These are phyloP conservation scores for Talaromyces adpressus DNA, from an alignment of 495 filamentous ascomycete genomes.

Conservation along the genomic window DNA sequence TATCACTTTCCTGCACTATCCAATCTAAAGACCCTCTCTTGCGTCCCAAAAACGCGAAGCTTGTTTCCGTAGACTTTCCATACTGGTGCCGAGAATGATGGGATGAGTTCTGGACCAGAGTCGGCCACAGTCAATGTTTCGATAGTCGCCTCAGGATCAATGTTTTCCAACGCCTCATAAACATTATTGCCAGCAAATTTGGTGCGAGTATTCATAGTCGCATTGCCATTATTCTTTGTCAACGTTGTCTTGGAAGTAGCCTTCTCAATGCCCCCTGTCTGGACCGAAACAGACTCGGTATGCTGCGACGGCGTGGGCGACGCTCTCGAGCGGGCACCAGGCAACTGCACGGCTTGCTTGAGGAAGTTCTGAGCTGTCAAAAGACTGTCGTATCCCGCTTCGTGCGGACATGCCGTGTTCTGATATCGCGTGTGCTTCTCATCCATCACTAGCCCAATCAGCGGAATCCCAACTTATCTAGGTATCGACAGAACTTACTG, in stretches of 20 bases:
- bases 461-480: neutral
- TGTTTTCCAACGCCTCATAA: neutral
- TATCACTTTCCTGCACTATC: neutral
- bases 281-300: neutral
- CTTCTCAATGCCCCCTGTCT: neutral
- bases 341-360: constrained; percentile 50
- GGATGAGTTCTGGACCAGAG: constrained; percentile 31
- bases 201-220: neutral
- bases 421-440: constrained; percentile 42
- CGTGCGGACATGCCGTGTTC: constrained; percentile 39
- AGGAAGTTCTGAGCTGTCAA: constrained; percentile 61
- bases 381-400: constrained; percentile 70
- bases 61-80: constrained; percentile 60
- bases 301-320: neutral
- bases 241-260: neutral
- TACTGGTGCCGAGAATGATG: constrained; percentile 42
- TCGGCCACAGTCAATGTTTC: constrained; percentile 1
- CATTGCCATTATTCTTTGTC: neutral
- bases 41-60: constrained; percentile 57
- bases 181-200: constrained; percentile 2
- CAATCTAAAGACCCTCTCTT: constrained; percentile 45
- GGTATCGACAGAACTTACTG: constrained; percentile 24
- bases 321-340: constrained; percentile 9
- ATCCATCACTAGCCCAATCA: constrained; percentile 26
- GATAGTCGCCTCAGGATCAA: neutral